phyloP scores from a whole-genome alignment of 371 early-diverging fungal genomes.

The Mucor lusitanicus region DNA sequence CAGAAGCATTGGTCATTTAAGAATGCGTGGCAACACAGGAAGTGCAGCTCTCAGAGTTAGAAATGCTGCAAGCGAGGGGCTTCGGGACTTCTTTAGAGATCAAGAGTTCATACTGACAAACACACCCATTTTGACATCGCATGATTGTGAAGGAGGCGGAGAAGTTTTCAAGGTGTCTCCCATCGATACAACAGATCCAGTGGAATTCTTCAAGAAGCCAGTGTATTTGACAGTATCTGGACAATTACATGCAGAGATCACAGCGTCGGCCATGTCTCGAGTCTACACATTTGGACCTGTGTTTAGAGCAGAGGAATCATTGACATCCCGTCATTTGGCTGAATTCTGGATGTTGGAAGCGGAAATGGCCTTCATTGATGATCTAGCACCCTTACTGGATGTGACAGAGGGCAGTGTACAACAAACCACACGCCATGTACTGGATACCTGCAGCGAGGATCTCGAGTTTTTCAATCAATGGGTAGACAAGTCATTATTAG shows the following conservation, averaged over 20 bases:
- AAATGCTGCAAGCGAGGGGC: constrained; percentile 61
- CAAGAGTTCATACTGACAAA: constrained; percentile 80
- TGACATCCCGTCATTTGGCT: constrained; percentile 85
- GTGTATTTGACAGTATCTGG: constrained; percentile 88
- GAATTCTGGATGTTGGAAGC: constrained; percentile 98
- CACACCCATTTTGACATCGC: constrained; percentile 84
- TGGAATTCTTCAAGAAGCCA: constrained; percentile 76
- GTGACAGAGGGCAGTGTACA: constrained; percentile 61
- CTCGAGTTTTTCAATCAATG: constrained; percentile 56
- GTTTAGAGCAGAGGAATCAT: constrained; percentile 88
- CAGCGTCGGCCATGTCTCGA: constrained; percentile 72
- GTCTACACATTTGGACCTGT: constrained; percentile 89
- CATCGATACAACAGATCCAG: constrained; percentile 30
- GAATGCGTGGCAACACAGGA: constrained; percentile 79
- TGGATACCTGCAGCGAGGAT: constrained; percentile 56
- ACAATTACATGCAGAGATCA: constrained; percentile 87
- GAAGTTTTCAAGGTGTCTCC: constrained; percentile 74
- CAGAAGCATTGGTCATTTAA: constrained; percentile 76
- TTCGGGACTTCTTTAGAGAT: constrained; percentile 75
- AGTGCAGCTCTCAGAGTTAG: constrained; percentile 75
- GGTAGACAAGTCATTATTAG: constrained; percentile 48
- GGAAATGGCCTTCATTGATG: constrained; percentile 77
- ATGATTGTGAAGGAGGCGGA: constrained; percentile 95
- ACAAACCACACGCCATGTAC: constrained; percentile 49
- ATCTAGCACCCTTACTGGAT: constrained; percentile 54